Evolutionary conservation across 129 eudicot genomes (phyloP).

Genomic region (Helichrysum umbraculigerum): DNA sequence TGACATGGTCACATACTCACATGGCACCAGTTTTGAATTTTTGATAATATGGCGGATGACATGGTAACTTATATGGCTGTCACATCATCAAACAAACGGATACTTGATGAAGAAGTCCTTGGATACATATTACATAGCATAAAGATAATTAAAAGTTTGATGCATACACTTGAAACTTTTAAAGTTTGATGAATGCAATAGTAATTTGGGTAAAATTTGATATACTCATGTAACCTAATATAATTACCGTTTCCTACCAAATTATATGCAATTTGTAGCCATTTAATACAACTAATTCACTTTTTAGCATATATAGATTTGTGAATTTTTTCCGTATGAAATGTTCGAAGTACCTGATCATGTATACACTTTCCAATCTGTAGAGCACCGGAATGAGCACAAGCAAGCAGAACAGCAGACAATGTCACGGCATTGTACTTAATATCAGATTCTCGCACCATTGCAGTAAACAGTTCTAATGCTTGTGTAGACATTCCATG

Average conservation of each 20-base stretch:
- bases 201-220: not conserved
- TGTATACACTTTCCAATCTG: conserved; percentile 51
- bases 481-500: conserved; percentile 49
- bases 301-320: too few relatives aligned
- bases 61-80: not conserved
- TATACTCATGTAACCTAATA: too few relatives aligned
- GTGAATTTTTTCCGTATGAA: too few relatives aligned
- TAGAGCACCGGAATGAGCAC: conserved; percentile 53
- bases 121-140: not conserved
- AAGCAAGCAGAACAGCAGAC: conserved; percentile 50
- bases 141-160: not conserved
- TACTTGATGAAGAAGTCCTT: not conserved
- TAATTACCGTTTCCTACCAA: too few relatives aligned
- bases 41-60: too few relatives aligned
- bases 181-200: not conserved
- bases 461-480: conserved; percentile 28
- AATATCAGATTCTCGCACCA: conserved; percentile 36
- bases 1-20: too few relatives aligned
- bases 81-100: not conserved
- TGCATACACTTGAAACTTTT: too few relatives aligned
- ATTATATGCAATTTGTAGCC: too few relatives aligned
- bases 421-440: conserved; percentile 45
- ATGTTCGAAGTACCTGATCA: conserved; percentile 39
- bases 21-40: too few relatives aligned
- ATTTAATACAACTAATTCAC: too few relatives aligned